Conservation (phyloP, 805 yeast genomes). For the Blastobotrys chiropterorum region DNA sequence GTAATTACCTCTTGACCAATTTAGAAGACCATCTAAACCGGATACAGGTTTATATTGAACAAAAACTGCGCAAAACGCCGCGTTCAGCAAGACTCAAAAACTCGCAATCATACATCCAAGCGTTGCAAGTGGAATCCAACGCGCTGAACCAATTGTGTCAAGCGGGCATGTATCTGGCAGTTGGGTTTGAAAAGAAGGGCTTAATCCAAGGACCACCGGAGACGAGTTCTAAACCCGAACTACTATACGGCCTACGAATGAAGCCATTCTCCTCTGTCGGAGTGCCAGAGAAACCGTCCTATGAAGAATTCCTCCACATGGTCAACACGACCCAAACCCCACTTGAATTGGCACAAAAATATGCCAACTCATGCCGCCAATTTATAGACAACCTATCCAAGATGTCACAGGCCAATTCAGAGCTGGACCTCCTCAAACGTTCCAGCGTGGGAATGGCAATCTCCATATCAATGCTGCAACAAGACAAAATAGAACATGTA, state of each 20-base stretch:
- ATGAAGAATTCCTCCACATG: slow-evolving; percentile 27
- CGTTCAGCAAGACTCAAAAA: slow-evolving; percentile 1
- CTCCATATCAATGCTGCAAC: slow-evolving; percentile 12
- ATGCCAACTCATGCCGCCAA: slow-evolving; percentile 18
- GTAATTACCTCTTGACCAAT: slow-evolving; percentile 41
- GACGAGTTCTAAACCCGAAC: slow-evolving; percentile 20
- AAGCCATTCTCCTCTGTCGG: slow-evolving; percentile 79
- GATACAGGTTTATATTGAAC: slow-evolving; percentile 29
- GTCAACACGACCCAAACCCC: slow-evolving; percentile 6
- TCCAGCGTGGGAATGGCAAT: slow-evolving; percentile 15
- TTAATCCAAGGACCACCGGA: slow-evolving; percentile 6
- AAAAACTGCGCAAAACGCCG: slow-evolving; percentile 8
- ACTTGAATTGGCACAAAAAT: slow-evolving; percentile 19
- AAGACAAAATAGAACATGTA: background rate
- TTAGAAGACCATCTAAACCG: slow-evolving; percentile 41
- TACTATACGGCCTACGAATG: slow-evolving; percentile 54
- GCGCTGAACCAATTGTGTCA: slow-evolving; percentile 26
- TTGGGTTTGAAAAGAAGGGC: slow-evolving; percentile 11
- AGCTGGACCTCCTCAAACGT: slow-evolving; percentile 17
- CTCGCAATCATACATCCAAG: slow-evolving; percentile 19
- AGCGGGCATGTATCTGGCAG: slow-evolving; percentile 27
- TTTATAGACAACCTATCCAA: slow-evolving; percentile 15
- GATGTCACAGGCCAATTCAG: slow-evolving; percentile 18
- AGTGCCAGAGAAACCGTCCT: slow-evolving; percentile 59
- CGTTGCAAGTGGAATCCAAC: slow-evolving; percentile 29